Percentiles rank a stretch among this genome's conserved stretches.
phyloP scores from a whole-genome alignment of 148 eudicot genomes.

The Cornus suecica region DNA sequence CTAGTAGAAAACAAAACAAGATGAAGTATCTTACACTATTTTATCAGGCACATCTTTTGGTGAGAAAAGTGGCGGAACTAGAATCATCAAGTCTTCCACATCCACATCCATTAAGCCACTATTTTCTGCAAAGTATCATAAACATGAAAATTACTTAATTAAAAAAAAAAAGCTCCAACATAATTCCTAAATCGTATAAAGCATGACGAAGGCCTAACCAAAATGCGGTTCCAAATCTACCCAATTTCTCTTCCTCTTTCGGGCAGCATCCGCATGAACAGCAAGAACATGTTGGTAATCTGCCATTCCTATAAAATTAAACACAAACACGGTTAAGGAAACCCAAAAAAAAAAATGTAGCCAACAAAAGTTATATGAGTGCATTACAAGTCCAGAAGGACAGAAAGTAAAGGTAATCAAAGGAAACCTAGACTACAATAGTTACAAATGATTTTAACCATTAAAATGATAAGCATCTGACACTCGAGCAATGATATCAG shows the following conservation, averaged over 20 bases:
- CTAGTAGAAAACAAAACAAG: not conserved
- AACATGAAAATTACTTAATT: conserved; percentile 7
- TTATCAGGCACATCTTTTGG: conserved; percentile 72
- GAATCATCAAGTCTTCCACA: conserved; percentile 73
- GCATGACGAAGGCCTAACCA: conserved; percentile 39
- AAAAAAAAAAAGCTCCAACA: conserved; percentile 4
- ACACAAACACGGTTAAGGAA: not conserved
- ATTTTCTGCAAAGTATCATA: conserved; percentile 35
- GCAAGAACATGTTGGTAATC: conserved; percentile 95
- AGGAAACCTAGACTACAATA: not conserved
- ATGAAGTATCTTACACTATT: conserved; percentile 62
- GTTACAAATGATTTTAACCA: conserved; percentile 41
- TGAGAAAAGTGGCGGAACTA: conserved; percentile 78
- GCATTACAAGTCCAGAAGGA: not conserved
- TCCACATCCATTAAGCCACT: conserved; percentile 51
- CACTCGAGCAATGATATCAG: conserved; percentile 70
- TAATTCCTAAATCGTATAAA: conserved; percentile 1
- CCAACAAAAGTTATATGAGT: not conserved
- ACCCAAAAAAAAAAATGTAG: not conserved
- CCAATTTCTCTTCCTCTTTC: conserved; percentile 62
- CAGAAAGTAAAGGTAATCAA: not conserved
- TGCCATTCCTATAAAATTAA: conserved; percentile 64
- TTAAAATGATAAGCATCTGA: conserved; percentile 74
- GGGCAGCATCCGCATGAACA: conserved; percentile 72
- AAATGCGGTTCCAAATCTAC: conserved; percentile 51